phyloP scores from a whole-genome alignment of 345 rosid genomes.

The Hibiscus tridactylites region DNA sequence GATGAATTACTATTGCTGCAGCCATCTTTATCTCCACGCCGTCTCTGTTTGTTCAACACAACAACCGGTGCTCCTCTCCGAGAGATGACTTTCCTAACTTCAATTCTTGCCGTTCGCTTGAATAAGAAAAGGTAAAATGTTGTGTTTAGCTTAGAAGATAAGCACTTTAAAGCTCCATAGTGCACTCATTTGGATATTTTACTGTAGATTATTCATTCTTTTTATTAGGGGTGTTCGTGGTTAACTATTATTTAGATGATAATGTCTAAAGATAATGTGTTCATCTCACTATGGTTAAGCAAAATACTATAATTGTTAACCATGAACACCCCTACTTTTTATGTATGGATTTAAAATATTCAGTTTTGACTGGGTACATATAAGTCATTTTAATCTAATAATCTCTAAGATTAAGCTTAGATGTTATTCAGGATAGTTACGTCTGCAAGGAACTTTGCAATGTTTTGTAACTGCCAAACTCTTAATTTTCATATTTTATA shows the following conservation, averaged over 20 bases:
- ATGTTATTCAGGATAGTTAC: too few species aligned
- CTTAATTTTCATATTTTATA: too few species aligned
- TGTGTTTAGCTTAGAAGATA: neutral
- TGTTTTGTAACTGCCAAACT: too few species aligned
- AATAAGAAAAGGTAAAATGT: constrained; percentile 50
- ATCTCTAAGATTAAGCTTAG: too few species aligned
- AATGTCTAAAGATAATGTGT: too few species aligned
- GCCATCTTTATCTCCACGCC: constrained; percentile 82
- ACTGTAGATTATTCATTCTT: neutral
- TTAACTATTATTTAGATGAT: too few species aligned
- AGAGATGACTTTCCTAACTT: constrained; percentile 67
- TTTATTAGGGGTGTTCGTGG: too few species aligned
- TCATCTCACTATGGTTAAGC: too few species aligned
- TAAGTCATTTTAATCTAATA: too few species aligned
- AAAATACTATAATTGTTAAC: too few species aligned
- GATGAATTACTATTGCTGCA: constrained; percentile 17
- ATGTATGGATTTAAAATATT: neutral
- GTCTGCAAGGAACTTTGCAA: too few species aligned
- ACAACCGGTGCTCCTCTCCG: constrained; percentile 53
- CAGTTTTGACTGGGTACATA: too few species aligned
- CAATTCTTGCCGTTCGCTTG: constrained; percentile 76
- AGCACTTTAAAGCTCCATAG: neutral
- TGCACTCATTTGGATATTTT: neutral
- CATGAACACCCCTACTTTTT: neutral
- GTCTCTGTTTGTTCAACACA: constrained; percentile 74